Evolutionary conservation across 1,139 yeast species (phyloP), one percentile per base, ranked within the genome.

Genomic region (Saccharomyces hybrid): DNA sequence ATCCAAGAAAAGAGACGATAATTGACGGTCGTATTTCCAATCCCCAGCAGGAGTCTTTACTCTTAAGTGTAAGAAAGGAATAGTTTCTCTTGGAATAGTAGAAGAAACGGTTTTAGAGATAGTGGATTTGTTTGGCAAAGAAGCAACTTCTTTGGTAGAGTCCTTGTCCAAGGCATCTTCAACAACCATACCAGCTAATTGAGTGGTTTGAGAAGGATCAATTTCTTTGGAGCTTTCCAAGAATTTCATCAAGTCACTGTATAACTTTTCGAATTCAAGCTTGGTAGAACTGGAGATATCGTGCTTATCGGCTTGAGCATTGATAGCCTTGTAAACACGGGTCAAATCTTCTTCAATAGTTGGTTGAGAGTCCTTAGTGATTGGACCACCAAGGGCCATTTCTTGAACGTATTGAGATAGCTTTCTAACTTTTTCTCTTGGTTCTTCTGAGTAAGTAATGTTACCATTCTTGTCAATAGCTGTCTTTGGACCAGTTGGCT

Each of bases 401-500:
- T 89, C 97, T 70, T 84, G 82, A 62, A 93, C 98, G 70, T 93
- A 93, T 72, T 91, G 95, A 75, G 95, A 97, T 61, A 93, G 81
- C 73, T 93, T 93, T 75, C 98, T 85, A 61, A 91, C 95, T 57
- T 93, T 81, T 50, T 93, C 89, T 73, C 96, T 88, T 70, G 89
- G 84, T 59, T 80, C 85, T 76, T 93, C 99, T 60, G 82, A 78
- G 74, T 89, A 93, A 57, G 78, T 78, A 68, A 93, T 81, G 70
- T 84, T 87, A 75, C 99, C 99, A 77, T 86, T 89, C 60, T 83
- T 80, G 67, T 88, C 95, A 64, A 93, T 86, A 53, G 82, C 78
- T 52, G 99, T 93, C 73, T 88, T 84, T 63, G 99, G 99, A 62
- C 96, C 97, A 54, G 97, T 88, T 70, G 97, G 97, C 70, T 84